Base-by-base conservation (phyloP, 352 stramenopile species). In the Phytophthora pinifolia region DNA sequence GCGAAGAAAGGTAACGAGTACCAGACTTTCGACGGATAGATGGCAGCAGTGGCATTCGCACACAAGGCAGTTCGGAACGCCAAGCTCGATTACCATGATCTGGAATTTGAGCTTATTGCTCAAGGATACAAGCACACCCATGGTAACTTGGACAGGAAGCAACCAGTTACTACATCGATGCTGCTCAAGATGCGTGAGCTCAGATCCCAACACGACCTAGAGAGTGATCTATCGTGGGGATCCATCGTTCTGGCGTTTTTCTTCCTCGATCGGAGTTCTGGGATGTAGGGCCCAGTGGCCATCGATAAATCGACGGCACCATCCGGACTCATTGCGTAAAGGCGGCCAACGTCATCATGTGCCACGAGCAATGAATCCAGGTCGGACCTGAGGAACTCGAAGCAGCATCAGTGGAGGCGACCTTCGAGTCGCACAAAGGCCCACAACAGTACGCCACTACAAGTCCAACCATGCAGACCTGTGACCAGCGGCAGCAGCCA, bases 131-230 rank as follows among this genome's bases (percentile, higher is more conserved):
- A 60, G 34, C 57, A 37, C 47, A 44, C 55, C 38, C 48, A 58
- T 33, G 61, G 60, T 54, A 39, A 60, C 2, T 42, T 72, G 48
- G 62, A 64, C 39, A 47, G 53, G 50, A 67, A 72, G 32, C 62
- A 72, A 38, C 62, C 62, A 66, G 47, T 63, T 62, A 71, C 56
- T 61, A 58, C 36, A 59, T 25, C 46, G n/a, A 63, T 71, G 52
- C 31, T 72, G 52, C 48, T 46, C 37, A 25, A 59, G 9, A 63
- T 67, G 48, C 48, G 36, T 66, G 53, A 68, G 54, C 47, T 68
- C 60, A 34, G 18, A 45, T 9, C 9, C 37, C 4, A 13, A 6
- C 37, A 29, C 18, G 17, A 31, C 18, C 10, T 6, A 14, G 37
- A 32, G 1, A 32, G 17, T 14, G 17, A 29, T 13, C 18, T 32